phyloP scores from a whole-genome alignment of 2,329 filamentous ascomycete species.

The Colletotrichum phormii region DNA sequence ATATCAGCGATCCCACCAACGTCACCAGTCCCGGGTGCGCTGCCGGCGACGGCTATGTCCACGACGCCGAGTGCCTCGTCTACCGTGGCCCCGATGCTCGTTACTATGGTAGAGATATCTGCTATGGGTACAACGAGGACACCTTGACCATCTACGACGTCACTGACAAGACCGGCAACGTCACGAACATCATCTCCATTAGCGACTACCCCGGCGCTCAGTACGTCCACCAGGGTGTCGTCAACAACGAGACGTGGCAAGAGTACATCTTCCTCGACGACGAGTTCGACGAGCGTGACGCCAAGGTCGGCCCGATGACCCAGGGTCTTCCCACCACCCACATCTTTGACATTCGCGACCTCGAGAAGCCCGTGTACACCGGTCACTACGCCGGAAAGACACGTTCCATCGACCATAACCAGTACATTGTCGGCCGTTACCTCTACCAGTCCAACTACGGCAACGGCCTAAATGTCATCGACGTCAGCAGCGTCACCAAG shows the following conservation, averaged over 20 bases:
- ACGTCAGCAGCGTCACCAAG: constrained; percentile 44
- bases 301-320: constrained; percentile 50
- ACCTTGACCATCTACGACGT: constrained; percentile 64
- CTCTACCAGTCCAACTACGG: constrained; percentile 60
- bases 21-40: constrained; percentile 66
- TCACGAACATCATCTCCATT: constrained; percentile 59
- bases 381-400: constrained; percentile 54
- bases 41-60: constrained; percentile 67
- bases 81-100: constrained; percentile 62
- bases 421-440: constrained; percentile 54
- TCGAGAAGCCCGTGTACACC: constrained; percentile 53
- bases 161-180: constrained; percentile 57
- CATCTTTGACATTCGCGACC: constrained; percentile 57
- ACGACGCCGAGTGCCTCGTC: constrained; percentile 70
- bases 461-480: constrained; percentile 51
- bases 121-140: constrained; percentile 67
- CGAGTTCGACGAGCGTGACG: constrained; percentile 59
- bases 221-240: constrained; percentile 68
- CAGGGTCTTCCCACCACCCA: constrained; percentile 58
- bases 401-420: constrained; percentile 50
- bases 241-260: constrained; percentile 57
- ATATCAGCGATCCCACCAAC: constrained; percentile 64
- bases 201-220: constrained; percentile 62
- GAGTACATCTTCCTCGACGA: constrained; percentile 59
- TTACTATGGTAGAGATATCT: constrained; percentile 61